Conservation (phyloP, 164 flowering plant genomes). For the Berberis vulgaris region DNA sequence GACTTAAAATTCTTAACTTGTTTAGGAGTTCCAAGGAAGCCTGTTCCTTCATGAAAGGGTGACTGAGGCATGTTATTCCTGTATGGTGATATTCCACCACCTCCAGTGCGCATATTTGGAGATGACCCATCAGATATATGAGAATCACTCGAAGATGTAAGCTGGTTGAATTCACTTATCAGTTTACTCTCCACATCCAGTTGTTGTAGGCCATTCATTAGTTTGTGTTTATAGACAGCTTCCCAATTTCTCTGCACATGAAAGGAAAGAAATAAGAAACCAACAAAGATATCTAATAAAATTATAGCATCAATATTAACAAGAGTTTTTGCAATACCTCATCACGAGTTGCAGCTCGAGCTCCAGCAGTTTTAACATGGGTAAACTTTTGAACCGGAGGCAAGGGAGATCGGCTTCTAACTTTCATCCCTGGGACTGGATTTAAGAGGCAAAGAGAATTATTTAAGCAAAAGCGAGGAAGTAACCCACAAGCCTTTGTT, state of each 20-base stretch:
- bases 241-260: constrained; percentile 22
- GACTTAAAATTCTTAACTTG: constrained; percentile 23
- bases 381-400: constrained; percentile 22
- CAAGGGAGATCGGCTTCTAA: constrained; percentile 17
- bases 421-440: constrained; percentile 56
- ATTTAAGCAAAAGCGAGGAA: constrained; percentile 50
- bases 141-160: constrained; percentile 33
- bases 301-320: neutral
- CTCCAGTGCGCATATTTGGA: constrained; percentile 26
- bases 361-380: constrained; percentile 20
- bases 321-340: constrained; percentile 28
- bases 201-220: constrained; percentile 18
- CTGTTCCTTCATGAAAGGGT: constrained; percentile 42
- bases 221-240: constrained; percentile 22
- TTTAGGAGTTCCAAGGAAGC: constrained; percentile 55
- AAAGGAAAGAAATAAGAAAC: neutral
- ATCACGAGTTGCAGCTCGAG: constrained; percentile 13
- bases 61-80: constrained; percentile 43
- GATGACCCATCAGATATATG: constrained; percentile 33
- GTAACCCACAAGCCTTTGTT: constrained; percentile 60
- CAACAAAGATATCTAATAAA: neutral
- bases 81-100: constrained; percentile 48
- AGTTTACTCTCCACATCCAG: constrained; percentile 25
- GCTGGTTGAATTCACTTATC: constrained; percentile 23
- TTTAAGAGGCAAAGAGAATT: constrained; percentile 44